Evolutionary conservation across 108 stramenopile species (phyloP).

Genomic region (Nannochloropsis salina): DNA sequence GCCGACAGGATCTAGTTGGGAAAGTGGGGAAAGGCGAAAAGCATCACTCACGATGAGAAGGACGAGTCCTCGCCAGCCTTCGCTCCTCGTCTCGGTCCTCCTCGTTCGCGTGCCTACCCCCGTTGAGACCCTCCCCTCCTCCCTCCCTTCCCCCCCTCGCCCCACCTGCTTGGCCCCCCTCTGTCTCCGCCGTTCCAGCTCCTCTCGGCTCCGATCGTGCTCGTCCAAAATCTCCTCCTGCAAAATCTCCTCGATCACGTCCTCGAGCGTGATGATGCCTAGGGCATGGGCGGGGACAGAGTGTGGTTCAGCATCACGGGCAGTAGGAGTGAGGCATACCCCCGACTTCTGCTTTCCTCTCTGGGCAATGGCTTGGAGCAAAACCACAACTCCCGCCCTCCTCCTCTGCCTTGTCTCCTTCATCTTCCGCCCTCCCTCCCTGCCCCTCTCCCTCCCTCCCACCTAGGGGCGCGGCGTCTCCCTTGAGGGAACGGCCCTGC

Average conservation of each 20-base stretch:
- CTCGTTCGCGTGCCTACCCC: background rate
- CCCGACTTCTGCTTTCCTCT: too few relatives aligned
- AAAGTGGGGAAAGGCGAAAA: background rate
- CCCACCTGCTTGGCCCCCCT: background rate
- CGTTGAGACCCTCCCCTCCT: background rate
- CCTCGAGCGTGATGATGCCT: slow-evolving; percentile 96
- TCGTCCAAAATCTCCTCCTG: slow-evolving; percentile 98
- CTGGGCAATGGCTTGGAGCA: too few relatives aligned
- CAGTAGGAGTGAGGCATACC: too few relatives aligned
- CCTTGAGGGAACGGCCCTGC: background rate
- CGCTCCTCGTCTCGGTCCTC: background rate
- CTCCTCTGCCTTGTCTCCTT: background rate
- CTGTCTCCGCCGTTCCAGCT: background rate
- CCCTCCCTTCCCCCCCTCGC: background rate
- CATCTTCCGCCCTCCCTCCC: background rate
- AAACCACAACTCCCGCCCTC: background rate
- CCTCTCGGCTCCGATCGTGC: slow-evolving; percentile 63
- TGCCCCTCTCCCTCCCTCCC: background rate
- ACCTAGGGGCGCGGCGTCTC: background rate
- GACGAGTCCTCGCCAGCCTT: background rate
- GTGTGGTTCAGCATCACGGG: too few relatives aligned
- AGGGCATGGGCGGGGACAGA: slow-evolving; percentile 16
- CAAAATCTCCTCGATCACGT: slow-evolving; percentile 84
- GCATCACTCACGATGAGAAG: background rate
- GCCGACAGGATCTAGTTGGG: background rate